Evolutionary conservation across 2,329 filamentous ascomycete genomes (phyloP), one percentile per base, ranked within the genome.

Genomic region (Amphichorda felina): DNA sequence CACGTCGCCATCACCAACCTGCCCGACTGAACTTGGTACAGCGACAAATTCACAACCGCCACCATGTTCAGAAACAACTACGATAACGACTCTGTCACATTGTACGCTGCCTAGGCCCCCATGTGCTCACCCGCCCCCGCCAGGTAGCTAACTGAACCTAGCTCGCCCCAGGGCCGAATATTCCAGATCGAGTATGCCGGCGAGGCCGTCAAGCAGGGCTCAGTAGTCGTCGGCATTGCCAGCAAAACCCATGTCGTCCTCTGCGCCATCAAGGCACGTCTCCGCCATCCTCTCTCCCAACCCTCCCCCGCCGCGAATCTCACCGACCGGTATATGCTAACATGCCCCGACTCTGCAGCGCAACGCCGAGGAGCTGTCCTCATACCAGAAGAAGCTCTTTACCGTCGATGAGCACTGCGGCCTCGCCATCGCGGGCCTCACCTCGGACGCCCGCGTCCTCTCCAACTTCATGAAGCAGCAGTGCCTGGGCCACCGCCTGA

Each of bases 391-490:
- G 75, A 98, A 98, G 71, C 79, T 98, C 57, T 95, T 98, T 63
- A 76, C 81, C 50, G 81, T 98, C 64, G 91, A 98, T 63, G 84
- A 89, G 52, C 91, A 98, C 63, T 81, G 91, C 50, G 91, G 88
- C 48, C 79, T 98, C 53, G 87, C 89, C 52, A 93, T 98, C 52
- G 91, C 91, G 47, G 91, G 91, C 50, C 84, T 98, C 43, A 91
- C 91, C 47, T 95, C 89, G 40, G 91, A 98, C 63, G 91, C 89
- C 56, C 91, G 91, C 54, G 91, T 98, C 50, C 87, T 98, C 50
- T 95, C 88, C 71, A 98, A 98, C 76, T 98, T 95, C 71, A 96
- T 98, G 89, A 96, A 95, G 71, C 87, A 94, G 66, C 91, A 96
- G 67, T 94, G 86, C 44, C 85, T 98, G 53, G 83, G 85, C 53